Evolutionary conservation across 768 basidiomycete genomes (phyloP).

Genomic region (Rhodosporidiobolus sp.): DNA sequence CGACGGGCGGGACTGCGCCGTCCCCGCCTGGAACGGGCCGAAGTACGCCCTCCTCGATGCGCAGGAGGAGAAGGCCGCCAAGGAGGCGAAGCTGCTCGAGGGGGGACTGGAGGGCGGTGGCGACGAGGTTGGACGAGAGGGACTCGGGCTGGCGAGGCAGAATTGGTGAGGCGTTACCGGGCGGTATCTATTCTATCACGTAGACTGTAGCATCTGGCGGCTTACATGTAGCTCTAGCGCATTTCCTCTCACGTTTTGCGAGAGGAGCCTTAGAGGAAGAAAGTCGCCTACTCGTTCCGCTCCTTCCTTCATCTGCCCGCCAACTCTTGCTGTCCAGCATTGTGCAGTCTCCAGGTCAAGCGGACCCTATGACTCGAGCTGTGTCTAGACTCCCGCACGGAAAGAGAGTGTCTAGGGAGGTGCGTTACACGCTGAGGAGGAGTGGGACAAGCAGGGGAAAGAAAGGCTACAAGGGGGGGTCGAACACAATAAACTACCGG

Average conservation of each 20-base stretch:
- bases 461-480: neutral
- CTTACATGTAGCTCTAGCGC: too few relatives aligned
- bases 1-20: constrained; percentile 35
- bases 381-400: neutral
- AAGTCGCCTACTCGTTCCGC: too few relatives aligned
- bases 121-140: constrained; percentile 1
- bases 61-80: neutral
- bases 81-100: neutral
- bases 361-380: too few relatives aligned
- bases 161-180: too few relatives aligned
- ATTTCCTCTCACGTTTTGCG: too few relatives aligned
- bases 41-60: constrained; percentile 21
- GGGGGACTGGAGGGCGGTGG: neutral
- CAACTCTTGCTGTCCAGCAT: too few relatives aligned
- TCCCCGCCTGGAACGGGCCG: constrained; percentile 40
- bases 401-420: neutral
- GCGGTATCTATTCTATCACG: too few relatives aligned
- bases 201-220: neutral
- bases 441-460: neutral
- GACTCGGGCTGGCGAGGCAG: neutral
- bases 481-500: neutral
- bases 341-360: too few relatives aligned
- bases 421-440: neutral
- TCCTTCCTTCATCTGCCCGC: too few relatives aligned
- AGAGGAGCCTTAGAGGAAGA: too few relatives aligned